Evolutionary conservation across 352 stramenopile genomes (phyloP), one percentile per base, ranked within the genome.

Genomic region (Globisporangium solare): DNA sequence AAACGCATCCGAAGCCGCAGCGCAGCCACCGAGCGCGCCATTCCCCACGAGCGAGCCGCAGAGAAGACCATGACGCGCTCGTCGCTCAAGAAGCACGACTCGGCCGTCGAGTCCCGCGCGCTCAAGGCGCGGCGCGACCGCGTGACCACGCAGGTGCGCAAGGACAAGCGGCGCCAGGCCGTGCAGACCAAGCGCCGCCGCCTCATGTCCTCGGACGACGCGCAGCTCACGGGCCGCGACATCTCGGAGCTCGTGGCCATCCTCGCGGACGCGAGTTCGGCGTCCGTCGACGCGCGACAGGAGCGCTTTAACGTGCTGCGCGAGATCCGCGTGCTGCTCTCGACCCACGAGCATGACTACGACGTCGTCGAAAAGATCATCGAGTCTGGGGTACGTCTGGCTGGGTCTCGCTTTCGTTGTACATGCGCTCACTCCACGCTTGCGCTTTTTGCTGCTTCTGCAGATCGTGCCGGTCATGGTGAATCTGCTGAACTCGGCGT

Each of bases 11-110:
- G 4, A 35, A 35, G 6, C 1, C 11, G 24, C 24, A 40, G 22
- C 22, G 17, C 27, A 43, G n/a, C 32, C 39, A 10, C 22, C n/a
- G 22, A 46, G 51, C 32, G 27, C 20, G 2, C 3, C 32, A 2
- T 15, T n/a, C 43, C 41, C 17, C 18, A 21, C 21, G 18, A 35
- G 12, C 37, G 13, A 27, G 24, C 24, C 5, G 5, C 24, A 27
- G 5, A 27, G 24, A 27, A 27, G 24, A 27, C 24, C 24, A 85
- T 77, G 48, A 74, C 79, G 17, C 79, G 76, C 59, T 82, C 70
- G 52, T 90, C 80, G 63, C 80, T 90, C 54, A 88, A 88, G 73
- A 88, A 90, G 67, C 80, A 90, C 70, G 75, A 90, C 61, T 67
- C 68, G 2, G 55, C 74, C 17, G 72, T 70, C 40, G 76, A 85